Percentiles rank a stretch among this genome's conserved stretches.
phyloP scores from a whole-genome alignment of 2,329 filamentous ascomycete genomes.

The Neofusicoccum kwambonambiense region DNA sequence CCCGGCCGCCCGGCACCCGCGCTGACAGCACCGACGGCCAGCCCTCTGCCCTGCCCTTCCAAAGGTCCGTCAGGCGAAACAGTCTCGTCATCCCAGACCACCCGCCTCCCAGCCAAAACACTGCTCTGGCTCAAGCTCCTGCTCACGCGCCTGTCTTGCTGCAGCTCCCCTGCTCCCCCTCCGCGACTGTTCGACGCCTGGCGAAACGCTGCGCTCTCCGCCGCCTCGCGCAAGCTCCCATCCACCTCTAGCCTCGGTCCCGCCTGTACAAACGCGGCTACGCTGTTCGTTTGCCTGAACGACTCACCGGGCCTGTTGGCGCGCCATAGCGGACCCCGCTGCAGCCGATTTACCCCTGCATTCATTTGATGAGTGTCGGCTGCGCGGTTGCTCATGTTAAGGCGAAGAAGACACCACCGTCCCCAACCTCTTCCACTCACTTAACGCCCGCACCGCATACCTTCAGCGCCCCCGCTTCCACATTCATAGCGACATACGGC shows the following conservation, averaged over 20 bases:
- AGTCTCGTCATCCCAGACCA: conserved; percentile 17
- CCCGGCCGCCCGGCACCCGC: conserved; percentile 8
- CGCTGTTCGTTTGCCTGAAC: conserved; percentile 7
- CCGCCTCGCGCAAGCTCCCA: neutral
- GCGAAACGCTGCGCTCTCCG: neutral
- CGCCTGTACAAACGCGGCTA: neutral
- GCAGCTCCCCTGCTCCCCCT: neutral
- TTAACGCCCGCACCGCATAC: conserved; percentile 31
- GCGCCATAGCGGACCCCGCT: conserved; percentile 13
- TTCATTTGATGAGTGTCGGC: conserved; percentile 19
- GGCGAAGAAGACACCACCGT: conserved; percentile 46
- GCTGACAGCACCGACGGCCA: conserved; percentile 1
- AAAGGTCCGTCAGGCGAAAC: conserved; percentile 17
- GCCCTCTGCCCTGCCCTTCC: neutral
- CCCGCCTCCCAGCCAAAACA: conserved; percentile 13
- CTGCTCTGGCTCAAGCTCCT: conserved; percentile 7
- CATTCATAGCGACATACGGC: conserved; percentile 17
- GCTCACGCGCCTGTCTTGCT: conserved; percentile 8
- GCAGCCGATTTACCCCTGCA: conserved; percentile 1
- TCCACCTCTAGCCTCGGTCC: conserved; percentile 2
- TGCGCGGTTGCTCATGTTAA: conserved; percentile 42
- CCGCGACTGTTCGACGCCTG: neutral
- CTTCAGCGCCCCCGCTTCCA: conserved; percentile 21
- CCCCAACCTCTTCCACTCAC: conserved; percentile 45
- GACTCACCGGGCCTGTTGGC: neutral